Evolutionary conservation across 176 grass and related monocot genomes (phyloP).

Genomic region (Aegilops umbellulata): DNA sequence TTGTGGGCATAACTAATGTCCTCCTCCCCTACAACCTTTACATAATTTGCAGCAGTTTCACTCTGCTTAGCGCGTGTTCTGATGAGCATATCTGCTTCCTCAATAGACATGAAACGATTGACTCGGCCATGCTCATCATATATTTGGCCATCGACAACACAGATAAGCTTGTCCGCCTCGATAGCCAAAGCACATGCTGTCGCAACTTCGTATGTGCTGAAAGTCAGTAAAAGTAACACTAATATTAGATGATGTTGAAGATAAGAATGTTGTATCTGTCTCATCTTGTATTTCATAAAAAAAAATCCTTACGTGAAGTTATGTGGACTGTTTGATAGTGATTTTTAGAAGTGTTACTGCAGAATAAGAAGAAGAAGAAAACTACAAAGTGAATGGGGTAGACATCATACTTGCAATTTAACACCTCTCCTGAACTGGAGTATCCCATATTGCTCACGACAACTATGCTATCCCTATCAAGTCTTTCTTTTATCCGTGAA

Average conservation of each 20-base stretch:
- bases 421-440: constrained; percentile 77
- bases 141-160: constrained; percentile 81
- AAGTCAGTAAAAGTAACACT: constrained; percentile 19
- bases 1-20: constrained; percentile 36
- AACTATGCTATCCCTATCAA: constrained; percentile 86
- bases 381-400: constrained; percentile 12
- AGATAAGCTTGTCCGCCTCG: constrained; percentile 92
- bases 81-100: constrained; percentile 81
- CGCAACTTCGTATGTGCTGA: constrained; percentile 96
- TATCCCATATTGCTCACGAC: constrained; percentile 94
- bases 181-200: constrained; percentile 93
- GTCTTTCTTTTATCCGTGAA: constrained; percentile 85
- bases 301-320: background rate
- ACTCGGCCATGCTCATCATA: constrained; percentile 66
- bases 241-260: constrained; percentile 12
- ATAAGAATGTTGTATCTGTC: constrained; percentile 6
- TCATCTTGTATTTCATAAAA: background rate
- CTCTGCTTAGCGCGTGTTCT: constrained; percentile 80
- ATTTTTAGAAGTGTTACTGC: background rate
- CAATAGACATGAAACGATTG: constrained; percentile 82
- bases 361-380: constrained; percentile 7
- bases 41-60: constrained; percentile 89
- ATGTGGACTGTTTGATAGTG: background rate
- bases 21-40: constrained; percentile 62
- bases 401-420: constrained; percentile 91